Base-by-base conservation (phyloP, 768 basidiomycete species). In the Panaeolus cyanescens region DNA sequence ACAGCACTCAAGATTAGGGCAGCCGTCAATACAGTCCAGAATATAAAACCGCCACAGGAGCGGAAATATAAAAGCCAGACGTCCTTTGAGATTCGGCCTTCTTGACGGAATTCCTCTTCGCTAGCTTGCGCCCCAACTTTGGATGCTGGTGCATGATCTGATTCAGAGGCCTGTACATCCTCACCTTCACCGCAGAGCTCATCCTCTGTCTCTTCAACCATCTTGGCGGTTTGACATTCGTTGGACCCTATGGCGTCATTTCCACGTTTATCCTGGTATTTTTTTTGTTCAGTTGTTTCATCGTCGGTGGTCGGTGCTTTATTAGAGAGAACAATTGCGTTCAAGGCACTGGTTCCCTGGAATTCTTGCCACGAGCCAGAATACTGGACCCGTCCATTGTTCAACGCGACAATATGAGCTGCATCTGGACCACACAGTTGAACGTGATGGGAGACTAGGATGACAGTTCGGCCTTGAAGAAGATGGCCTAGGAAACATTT, bases 401-500 rank as follows among this genome's bases (percentile, higher is more conserved):
- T 91, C 28, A 94, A 79, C 10, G 90, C 88, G 37, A 96, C 90
- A 64, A 97, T 81, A 71, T 93, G 95, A 20, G 75, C 77, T 1
- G 96, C 93, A 30, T 85, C 89, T 1, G 92, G 86, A 2, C 86
- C 82, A 69, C 93, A 94, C 2, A 98, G 82, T 68, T 95, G 91
- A 33, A 96, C 91, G 68, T 96, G 94, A 69, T 99, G 96, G 2
- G 95, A 96, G 56, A 98, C 96, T 15, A 99, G 82, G 61, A 98
- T 85, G 62, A 96, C 78, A 0, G 96, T 98, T 36, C 96, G 84
- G 25, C 85, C 88, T 55, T 77, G 75, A 80, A 95, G 85, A 33
- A 98, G 80, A n/a, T 89, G 86, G n/a, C 96, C 95, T 65, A 86
- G 87, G 32, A 99, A 77, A 67, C 94, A 96, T 67, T 92, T 77